phyloP scores from a whole-genome alignment of 1,284 basidiomycete species.

The Pseudozyma tsukubaensis region DNA sequence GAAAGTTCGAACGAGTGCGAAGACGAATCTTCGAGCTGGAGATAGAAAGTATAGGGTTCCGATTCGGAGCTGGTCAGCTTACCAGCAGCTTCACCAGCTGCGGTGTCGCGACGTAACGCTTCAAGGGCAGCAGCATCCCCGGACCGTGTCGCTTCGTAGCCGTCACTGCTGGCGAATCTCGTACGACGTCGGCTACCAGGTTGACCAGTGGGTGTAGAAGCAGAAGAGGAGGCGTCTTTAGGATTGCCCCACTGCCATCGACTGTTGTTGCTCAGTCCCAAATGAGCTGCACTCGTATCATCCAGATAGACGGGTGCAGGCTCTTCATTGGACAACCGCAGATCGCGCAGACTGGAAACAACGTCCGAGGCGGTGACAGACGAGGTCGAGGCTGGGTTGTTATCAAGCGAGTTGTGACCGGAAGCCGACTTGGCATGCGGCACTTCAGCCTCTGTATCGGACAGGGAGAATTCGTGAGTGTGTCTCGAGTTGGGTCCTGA shows the following conservation, averaged over 20 bases:
- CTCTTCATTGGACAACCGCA: conserved; percentile 36
- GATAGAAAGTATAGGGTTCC: conserved; percentile 71
- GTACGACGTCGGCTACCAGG: conserved; percentile 18
- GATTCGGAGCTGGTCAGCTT: conserved; percentile 70
- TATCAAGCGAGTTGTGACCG: conserved; percentile 29
- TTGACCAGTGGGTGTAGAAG: conserved; percentile 23
- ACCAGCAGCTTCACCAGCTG: conserved; percentile 34
- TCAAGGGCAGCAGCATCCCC: conserved; percentile 26
- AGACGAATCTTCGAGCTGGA: conserved; percentile 69
- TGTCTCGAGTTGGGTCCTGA: conserved; percentile 16
- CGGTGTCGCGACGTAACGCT: conserved; percentile 28
- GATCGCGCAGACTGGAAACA: conserved; percentile 28
- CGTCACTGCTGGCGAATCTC: conserved; percentile 40
- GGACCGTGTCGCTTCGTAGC: conserved; percentile 21
- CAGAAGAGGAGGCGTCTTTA: conserved; percentile 3
- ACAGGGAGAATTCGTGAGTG: conserved; percentile 47
- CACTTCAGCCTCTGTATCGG: conserved; percentile 56
- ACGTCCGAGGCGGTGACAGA: conserved; percentile 27
- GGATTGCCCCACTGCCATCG: conserved; percentile 50
- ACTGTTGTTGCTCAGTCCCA: conserved; percentile 28
- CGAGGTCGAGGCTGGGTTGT: conserved; percentile 11
- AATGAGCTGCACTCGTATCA: conserved; percentile 27
- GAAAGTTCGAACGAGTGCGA: conserved; percentile 72
- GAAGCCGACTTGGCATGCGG: conserved; percentile 32
- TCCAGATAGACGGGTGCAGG: conserved; percentile 23